Base-by-base conservation (phyloP, 225 moss, liverwort and hornwort genomes). In the Bryoerythrophyllum caledonicum region DNA sequence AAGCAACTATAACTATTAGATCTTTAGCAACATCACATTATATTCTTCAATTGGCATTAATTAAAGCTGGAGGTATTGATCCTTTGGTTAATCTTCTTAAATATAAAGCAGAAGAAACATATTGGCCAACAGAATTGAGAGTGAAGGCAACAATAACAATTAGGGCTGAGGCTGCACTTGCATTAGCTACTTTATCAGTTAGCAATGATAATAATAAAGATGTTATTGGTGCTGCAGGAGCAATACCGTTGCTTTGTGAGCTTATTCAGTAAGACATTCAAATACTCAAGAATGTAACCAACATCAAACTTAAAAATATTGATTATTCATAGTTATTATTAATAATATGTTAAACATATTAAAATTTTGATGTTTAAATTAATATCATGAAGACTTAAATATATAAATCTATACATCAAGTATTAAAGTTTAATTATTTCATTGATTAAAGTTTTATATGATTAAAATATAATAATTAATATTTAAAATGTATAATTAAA, bases 91-190 rank as follows among this genome's bases (percentile, higher is more conserved):
- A 88, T 60, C 89, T 93, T 24, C 76, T 93, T 1, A 88, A 76
- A 80, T 86, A 93, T 75, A 48, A 59, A 64, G 88, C 93, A 20
- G n/a, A 86, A 74, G 93, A 93, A 67, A 44, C 71, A 14, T 84
- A 93, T 66, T 93, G 93, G 93, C 93, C 91, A 57, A 38, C n/a
- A 0, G 89, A 93, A 78, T 82, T 93, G 54, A 78, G 66, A 80
- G 75, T 86, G 28, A 93, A 91, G n/a, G 89, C 93, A 56, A 91
- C 88, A 59, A 91, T 93, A 28, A 93, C 85, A 46, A 79, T 93
- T 15, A 81, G 89, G 49, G 93, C 88, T 49, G 93, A 93, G 78
- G 93, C 83, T 21, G 89, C 91, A 40, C 84, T 93, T 72, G 93
- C 93, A 21, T 70, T 93, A 68, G 89, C 86, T 57, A 91, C 89